These are phyloP conservation scores for Zangia roseola DNA, from an alignment of 768 basidiomycete genomes.

Conservation along the genomic window DNA sequence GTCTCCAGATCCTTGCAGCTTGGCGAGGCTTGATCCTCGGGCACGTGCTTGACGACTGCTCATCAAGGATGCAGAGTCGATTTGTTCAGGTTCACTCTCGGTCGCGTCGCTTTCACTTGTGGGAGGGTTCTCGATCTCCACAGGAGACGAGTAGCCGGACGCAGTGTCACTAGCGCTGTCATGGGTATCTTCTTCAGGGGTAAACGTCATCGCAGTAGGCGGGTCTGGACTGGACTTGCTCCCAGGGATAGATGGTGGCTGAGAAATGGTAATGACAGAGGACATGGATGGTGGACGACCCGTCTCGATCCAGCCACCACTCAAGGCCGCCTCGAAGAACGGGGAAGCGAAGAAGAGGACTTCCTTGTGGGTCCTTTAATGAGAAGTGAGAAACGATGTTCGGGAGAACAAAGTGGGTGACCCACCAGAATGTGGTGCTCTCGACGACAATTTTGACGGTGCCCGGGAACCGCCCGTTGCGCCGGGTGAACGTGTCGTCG, in stretches of 20 bases:
- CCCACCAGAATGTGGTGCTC: constrained; percentile 87
- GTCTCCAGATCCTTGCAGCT: constrained; percentile 45
- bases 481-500: constrained; percentile 71
- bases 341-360: constrained; percentile 91
- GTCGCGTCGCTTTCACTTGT: constrained; percentile 34
- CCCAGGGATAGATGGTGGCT: constrained; percentile 61
- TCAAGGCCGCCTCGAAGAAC: constrained; percentile 89
- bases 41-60: constrained; percentile 37
- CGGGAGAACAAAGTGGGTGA: constrained; percentile 4
- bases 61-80: constrained; percentile 13
- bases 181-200: constrained; percentile 49
- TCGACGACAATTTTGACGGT: constrained; percentile 91
- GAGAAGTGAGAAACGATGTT: constrained; percentile 1
- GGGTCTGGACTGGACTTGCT: constrained; percentile 40
- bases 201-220: constrained; percentile 58
- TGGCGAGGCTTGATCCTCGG: constrained; percentile 55
- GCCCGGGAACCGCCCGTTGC: constrained; percentile 65
- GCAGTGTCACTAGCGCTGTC: constrained; percentile 33
- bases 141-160: constrained; percentile 43
- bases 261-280: constrained; percentile 82
- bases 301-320: constrained; percentile 91
- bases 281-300: constrained; percentile 77
- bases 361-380: constrained; percentile 82
- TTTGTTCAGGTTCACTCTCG: constrained; percentile 37
- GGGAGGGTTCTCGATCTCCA: constrained; percentile 37